phyloP scores from a whole-genome alignment of 1,139 yeast genomes.

The Lodderomyces parapsilosis region DNA sequence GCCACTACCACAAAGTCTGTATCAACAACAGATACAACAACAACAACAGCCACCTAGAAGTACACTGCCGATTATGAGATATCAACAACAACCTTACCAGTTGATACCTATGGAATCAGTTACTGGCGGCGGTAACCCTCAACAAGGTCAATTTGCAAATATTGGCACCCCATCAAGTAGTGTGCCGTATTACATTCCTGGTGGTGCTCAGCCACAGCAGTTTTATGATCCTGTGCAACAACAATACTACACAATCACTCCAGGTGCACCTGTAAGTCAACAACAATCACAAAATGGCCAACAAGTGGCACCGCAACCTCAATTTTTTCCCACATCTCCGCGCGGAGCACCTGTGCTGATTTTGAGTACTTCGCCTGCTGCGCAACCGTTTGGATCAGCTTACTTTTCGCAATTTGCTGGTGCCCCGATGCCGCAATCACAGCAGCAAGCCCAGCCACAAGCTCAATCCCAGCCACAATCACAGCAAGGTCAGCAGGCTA shows the following conservation, averaged over 20 bases:
- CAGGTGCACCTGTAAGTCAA: conserved; percentile 18
- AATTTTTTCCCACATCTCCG: conserved; percentile 42
- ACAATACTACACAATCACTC: conserved; percentile 44
- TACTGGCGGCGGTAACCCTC: conserved; percentile 11
- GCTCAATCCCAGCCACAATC: conserved; percentile 9
- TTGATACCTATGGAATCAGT: conserved; percentile 15
- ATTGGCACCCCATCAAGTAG: conserved; percentile 19
- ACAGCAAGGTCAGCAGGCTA: conserved; percentile 1
- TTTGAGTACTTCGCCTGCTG: conserved; percentile 12
- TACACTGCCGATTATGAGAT: conserved; percentile 12
- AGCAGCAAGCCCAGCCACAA: conserved; percentile 10
- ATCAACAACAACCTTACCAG: conserved; percentile 16
- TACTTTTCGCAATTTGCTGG: conserved; percentile 12
- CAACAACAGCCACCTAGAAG: conserved; percentile 6
- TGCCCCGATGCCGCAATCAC: conserved; percentile 4
- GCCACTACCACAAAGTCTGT: conserved; percentile 12
- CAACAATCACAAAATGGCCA: conserved; percentile 9
- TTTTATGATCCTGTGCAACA: conserved; percentile 49
- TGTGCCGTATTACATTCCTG: conserved; percentile 19
- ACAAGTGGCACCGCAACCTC: conserved; percentile 31
- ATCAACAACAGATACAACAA: conserved; percentile 8
- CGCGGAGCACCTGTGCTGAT: conserved; percentile 20
- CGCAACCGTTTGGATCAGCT: conserved; percentile 8
- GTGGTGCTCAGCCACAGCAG: conserved; percentile 34
- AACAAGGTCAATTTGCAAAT: conserved; percentile 6